Conservation (phyloP, 495 filamentous ascomycete genomes). For the Neurospora sp. region DNA sequence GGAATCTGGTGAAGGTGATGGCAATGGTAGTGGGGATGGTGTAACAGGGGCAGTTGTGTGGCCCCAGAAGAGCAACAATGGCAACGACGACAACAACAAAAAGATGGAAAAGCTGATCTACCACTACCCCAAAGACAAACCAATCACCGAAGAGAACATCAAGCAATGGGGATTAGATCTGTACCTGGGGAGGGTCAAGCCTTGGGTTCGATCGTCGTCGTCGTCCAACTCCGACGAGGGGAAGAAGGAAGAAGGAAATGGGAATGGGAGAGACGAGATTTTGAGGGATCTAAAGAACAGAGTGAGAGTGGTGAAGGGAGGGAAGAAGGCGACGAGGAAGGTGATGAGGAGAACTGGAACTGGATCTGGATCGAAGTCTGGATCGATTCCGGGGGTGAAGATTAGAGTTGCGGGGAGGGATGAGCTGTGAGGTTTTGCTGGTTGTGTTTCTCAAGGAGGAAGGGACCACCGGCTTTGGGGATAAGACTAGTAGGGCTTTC, state of each 20-base stretch:
- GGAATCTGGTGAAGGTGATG: neutral
- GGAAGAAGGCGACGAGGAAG: slow-evolving; percentile 12
- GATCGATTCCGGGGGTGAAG: slow-evolving; percentile 17
- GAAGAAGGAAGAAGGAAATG: neutral
- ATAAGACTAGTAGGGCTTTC: too few relatives aligned
- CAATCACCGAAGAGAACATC: slow-evolving; percentile 12
- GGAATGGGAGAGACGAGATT: neutral
- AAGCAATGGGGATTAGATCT: slow-evolving; percentile 25
- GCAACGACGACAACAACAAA: neutral
- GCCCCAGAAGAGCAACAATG: neutral
- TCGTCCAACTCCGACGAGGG: neutral
- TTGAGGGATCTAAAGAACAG: neutral
- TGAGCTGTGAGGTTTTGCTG: slow-evolving; percentile 14
- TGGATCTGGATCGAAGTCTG: neutral
- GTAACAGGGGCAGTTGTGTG: neutral
- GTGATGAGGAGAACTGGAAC: slow-evolving; percentile 8
- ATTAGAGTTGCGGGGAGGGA: slow-evolving; percentile 19
- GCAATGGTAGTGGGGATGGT: neutral
- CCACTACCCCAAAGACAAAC: slow-evolving; percentile 17
- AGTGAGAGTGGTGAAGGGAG: neutral
- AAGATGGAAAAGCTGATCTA: slow-evolving; percentile 16
- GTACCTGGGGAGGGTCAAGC: slow-evolving; percentile 21
- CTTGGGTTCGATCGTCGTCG: slow-evolving; percentile 24
- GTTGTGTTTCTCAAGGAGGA: neutral
- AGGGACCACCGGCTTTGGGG: neutral